Percentiles rank a stretch among this genome's conserved stretches.
Conservation (phyloP, 352 stramenopile species). For the Globisporangium mamillatum region DNA sequence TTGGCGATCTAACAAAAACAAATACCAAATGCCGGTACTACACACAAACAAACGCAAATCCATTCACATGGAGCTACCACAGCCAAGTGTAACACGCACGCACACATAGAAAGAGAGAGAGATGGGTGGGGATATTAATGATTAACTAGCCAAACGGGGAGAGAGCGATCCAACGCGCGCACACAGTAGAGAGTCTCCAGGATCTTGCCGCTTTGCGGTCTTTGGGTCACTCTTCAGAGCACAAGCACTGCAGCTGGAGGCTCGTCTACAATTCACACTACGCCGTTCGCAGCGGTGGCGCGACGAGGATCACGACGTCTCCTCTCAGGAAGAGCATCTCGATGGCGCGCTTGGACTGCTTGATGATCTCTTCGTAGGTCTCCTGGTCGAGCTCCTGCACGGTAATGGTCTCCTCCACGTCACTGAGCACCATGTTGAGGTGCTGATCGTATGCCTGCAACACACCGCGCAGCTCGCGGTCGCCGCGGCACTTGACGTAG, state of each 20-base stretch:
- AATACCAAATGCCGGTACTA: not conserved
- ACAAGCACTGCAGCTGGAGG: not conserved
- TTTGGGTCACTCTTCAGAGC: not conserved
- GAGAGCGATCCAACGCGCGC: not conserved
- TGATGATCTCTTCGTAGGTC: slow-evolving; percentile 97
- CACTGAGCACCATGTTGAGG: slow-evolving; percentile 98
- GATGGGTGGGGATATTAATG: slow-evolving; percentile 13
- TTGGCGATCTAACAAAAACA: slow-evolving; percentile 13
- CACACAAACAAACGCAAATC: not conserved
- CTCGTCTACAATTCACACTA: slow-evolving; percentile 19
- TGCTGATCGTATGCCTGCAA: slow-evolving; percentile 99
- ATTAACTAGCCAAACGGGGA: slow-evolving; percentile 8
- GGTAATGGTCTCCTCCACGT: slow-evolving; percentile 99
- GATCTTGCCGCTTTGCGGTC: not conserved
- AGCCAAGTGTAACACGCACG: not conserved
- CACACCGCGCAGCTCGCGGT: slow-evolving; percentile 95
- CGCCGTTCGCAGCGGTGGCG: slow-evolving; percentile 93
- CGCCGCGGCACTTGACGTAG: slow-evolving; percentile 98
- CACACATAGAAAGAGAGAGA: not conserved
- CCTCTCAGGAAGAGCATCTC: slow-evolving; percentile 99
- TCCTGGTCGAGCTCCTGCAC: slow-evolving; percentile 96
- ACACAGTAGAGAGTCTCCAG: not conserved
- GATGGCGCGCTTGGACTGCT: slow-evolving; percentile 93
- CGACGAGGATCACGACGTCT: slow-evolving; percentile 98
- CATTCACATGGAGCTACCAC: not conserved